Conservation (phyloP, 1,284 basidiomycete species). For the Bjerkandera adusta region DNA sequence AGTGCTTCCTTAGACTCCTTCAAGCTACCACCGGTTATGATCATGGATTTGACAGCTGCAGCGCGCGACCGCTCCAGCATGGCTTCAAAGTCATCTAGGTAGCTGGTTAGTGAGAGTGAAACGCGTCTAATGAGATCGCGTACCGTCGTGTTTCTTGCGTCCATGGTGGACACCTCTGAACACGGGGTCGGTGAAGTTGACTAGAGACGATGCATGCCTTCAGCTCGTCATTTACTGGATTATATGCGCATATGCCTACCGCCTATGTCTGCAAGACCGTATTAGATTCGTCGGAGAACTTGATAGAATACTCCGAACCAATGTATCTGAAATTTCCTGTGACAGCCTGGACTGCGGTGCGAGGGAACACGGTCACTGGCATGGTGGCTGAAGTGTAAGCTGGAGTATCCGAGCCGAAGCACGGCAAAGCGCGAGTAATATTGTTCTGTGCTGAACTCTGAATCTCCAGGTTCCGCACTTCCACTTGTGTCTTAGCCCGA, state of each 20-base stretch:
- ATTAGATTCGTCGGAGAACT: neutral
- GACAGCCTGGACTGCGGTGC: conserved; percentile 18
- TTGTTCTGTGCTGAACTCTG: too few relatives aligned
- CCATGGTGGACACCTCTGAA: conserved; percentile 58
- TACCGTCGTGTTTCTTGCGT: conserved; percentile 53
- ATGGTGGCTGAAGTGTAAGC: too few relatives aligned
- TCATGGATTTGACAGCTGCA: conserved; percentile 75
- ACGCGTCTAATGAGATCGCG: conserved; percentile 2
- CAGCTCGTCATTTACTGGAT: too few relatives aligned
- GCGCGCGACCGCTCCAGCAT: conserved; percentile 60
- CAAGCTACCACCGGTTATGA: conserved; percentile 81
- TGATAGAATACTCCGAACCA: conserved; percentile 25
- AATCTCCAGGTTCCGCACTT: too few relatives aligned
- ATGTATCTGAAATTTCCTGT: conserved; percentile 34
- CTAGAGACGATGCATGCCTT: conserved; percentile 30
- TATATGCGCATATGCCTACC: conserved; percentile 35
- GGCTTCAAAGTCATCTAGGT: conserved; percentile 63
- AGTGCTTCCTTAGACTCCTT: conserved; percentile 65
- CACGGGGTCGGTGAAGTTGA: conserved; percentile 62
- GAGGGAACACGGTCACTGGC: conserved; percentile 30
- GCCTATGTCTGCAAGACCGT: conserved; percentile 38
- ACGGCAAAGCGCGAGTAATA: too few relatives aligned
- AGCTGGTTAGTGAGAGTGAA: neutral
- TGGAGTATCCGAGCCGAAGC: too few relatives aligned
- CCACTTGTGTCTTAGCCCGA: too few relatives aligned